Conservation (phyloP, 768 basidiomycete species). For the Hydnum rufescens region DNA sequence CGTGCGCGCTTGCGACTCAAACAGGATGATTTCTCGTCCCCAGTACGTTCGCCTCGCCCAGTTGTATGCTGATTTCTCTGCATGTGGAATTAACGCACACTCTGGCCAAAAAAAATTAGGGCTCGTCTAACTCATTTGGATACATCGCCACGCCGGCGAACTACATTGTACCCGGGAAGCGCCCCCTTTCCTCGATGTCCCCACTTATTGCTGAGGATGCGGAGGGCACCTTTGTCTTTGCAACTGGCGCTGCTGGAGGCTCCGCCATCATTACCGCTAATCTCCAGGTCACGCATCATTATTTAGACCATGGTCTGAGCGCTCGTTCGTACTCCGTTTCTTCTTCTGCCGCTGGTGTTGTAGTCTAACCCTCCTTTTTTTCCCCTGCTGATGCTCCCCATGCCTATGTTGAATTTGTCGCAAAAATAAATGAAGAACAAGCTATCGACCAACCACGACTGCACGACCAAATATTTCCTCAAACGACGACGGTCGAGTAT, state of each 20-base stretch:
- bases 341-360: too few relatives aligned
- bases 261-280: slow-evolving; percentile 64
- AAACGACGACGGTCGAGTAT: not conserved
- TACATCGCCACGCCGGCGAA: slow-evolving; percentile 30
- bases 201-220: slow-evolving; percentile 63
- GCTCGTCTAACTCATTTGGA: slow-evolving; percentile 18
- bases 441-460: not conserved
- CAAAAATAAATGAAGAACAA: not conserved
- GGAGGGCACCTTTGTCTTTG: slow-evolving; percentile 52
- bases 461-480: not conserved
- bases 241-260: slow-evolving; percentile 75
- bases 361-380: too few relatives aligned
- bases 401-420: not conserved
- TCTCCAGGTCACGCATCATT: slow-evolving; percentile 36
- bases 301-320: slow-evolving; percentile 18
- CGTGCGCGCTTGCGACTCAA: not conserved
- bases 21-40: not conserved
- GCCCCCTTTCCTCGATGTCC: slow-evolving; percentile 69
- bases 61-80: not conserved
- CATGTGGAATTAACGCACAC: too few relatives aligned
- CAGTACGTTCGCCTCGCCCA: not conserved
- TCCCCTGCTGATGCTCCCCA: too few relatives aligned
- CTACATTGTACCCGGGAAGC: slow-evolving; percentile 72
- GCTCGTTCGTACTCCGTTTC: not conserved
- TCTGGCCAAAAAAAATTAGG: too few relatives aligned